Base-by-base conservation (phyloP, 495 filamentous ascomycete genomes). In the Neurospora hispaniola region DNA sequence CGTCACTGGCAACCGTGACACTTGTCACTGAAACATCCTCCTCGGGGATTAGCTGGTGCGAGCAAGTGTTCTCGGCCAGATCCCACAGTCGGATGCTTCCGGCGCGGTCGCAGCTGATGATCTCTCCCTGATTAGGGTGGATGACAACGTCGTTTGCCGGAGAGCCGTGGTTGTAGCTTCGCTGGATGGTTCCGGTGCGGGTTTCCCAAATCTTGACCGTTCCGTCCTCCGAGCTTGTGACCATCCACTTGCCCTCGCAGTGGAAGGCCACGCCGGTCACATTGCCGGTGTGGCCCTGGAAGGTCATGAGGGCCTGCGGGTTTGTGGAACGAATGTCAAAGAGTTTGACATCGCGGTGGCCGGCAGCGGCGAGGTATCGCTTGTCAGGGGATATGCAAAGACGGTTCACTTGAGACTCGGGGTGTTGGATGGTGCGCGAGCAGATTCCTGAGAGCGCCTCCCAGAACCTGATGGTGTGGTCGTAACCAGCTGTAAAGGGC, bases 191-290 rank as follows among this genome's bases (percentile, higher is more conserved):
- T 27, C 93, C 96, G 7, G 87, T 91, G 35, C 96, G 87, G 8
- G 95, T 98, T 80, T 99, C 96, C 96, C 96, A 99, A 66, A 99
- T 97, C 85, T 98, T 98, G 75, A 99, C 95, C 9, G 94, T 97
- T 69, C 94, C 92, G 77, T 99, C 96, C 80, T 99, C 96, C 44
- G 93, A 96, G 82, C 93, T 96, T 5, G 96, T 99, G n/a, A 98
- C 95, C 94, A 99, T 98, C 96, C 96, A 99, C 82, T 98, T 98
- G 12, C 94, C 94, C 80, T 99, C 96, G 77, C 94, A 97, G 81
- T 99, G 96, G 79, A 98, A 99, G 35, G 94, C 96, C 38, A 99
- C 91, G 5, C 96, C 96, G 0, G 96, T 99, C 79, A 99, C 89
- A 76, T 99, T 99, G 75, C 89, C 91, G 18, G 93, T 96, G 80